Base-by-base conservation (phyloP, 306 rosid genomes). In the Gynostemma pentaphyllum region DNA sequence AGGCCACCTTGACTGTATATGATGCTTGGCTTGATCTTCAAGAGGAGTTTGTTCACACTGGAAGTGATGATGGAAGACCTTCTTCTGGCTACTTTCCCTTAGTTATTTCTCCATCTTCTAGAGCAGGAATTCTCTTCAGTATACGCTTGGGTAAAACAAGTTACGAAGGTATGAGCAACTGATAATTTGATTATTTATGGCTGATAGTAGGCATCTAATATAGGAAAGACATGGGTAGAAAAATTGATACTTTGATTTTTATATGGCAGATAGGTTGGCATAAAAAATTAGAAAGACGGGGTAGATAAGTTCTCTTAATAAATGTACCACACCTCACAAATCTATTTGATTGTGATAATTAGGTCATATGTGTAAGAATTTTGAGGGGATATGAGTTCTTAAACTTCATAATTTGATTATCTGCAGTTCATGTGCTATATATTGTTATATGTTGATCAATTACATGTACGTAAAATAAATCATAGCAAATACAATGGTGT, bases 21-120 rank as follows among this genome's bases (percentile, higher is more conserved):
- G 95, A 92, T 78, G 94, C 96, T 50, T 88, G 95, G 96, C 95
- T 92, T 72, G 96, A 88, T 76, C 99, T 92, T 74, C 99, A 86
- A 88, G 88, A 88, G 68, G 99, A 94, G 74, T 88, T 92, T 86
- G 80, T 79, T 79, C 96, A 92, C 78, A 72, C 82, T 47, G 74
- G 83, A 47, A 67, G 68, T 73, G 77, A 82, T 67, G 82, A 82
- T 71, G 84, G 95, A 64, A 76, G 85, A 76, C 94, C 97, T 50
- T 75, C 74, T 42, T 84, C 88, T 49, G 83, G 83, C 70, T 81
- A 78, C 87, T 82, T 86, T 78, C 97, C 99, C 37, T 79, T 92
- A 44, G 80, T 84, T 68, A 79, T 86, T 72, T 84, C 99, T 54
- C 89, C 97, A 37, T 69, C 80, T 78, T 88, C 97, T 73, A 88